phyloP scores from a whole-genome alignment of 129 eudicot genomes.

The Ambrosia trifida region DNA sequence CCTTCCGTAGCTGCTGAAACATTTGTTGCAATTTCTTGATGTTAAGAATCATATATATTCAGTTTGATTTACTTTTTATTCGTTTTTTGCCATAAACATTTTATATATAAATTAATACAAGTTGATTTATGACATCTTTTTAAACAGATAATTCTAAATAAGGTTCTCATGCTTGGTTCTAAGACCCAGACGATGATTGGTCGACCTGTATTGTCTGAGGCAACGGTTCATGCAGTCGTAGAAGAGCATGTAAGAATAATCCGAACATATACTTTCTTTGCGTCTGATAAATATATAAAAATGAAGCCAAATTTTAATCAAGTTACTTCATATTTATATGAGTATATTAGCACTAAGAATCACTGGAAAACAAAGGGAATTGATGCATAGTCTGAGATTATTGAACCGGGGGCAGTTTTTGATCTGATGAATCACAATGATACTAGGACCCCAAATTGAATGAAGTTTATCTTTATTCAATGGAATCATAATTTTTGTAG shows the following conservation, averaged over 20 bases:
- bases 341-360: neutral
- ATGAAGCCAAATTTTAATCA: neutral
- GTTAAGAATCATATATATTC: constrained; percentile 3
- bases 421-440: neutral
- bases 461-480: neutral
- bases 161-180: constrained; percentile 93
- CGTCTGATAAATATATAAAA: neutral
- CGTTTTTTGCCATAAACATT: neutral
- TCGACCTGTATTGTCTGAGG: constrained; percentile 83
- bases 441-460: constrained; percentile 8
- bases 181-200: constrained; percentile 87
- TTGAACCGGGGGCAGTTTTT: neutral
- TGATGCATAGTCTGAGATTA: constrained; percentile 1
- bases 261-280: neutral
- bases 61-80: constrained; percentile 4
- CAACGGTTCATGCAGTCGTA: constrained; percentile 88
- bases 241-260: constrained; percentile 85
- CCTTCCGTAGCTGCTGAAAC: neutral
- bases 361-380: neutral
- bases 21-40: constrained; percentile 10
- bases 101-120: neutral
- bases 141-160: constrained; percentile 71
- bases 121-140: constrained; percentile 10
- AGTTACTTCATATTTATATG: neutral
- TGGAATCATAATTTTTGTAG: neutral